Evolutionary conservation across 305 asterid species (phyloP).

Genomic region (Fraxinus dipetala): DNA sequence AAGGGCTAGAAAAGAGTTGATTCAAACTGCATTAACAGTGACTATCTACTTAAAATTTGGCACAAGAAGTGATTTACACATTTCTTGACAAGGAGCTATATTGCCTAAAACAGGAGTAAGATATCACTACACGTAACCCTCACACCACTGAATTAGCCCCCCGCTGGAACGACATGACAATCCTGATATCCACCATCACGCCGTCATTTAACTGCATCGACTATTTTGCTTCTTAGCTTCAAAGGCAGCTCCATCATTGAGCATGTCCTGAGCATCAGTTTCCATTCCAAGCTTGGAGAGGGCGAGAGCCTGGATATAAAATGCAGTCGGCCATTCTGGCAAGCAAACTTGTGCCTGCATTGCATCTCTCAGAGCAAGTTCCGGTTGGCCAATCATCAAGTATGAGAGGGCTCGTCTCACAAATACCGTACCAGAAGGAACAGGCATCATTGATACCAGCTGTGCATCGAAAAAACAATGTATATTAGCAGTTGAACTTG

Average conservation of each 20-base stretch:
- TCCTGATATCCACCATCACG: not conserved
- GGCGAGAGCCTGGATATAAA: slow-evolving; percentile 91
- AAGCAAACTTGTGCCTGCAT: slow-evolving; percentile 97
- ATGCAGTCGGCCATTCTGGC: slow-evolving; percentile 91
- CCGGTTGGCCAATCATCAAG: slow-evolving; percentile 72
- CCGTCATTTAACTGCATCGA: slow-evolving; percentile 54
- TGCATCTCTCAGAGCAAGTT: slow-evolving; percentile 78
- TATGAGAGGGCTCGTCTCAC: slow-evolving; percentile 89
- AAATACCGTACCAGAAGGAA: slow-evolving; percentile 82
- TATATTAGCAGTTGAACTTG: not conserved
- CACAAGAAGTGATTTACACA: not conserved
- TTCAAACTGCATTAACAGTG: not conserved
- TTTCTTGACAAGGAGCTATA: not conserved
- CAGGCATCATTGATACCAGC: slow-evolving; percentile 87
- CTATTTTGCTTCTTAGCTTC: slow-evolving; percentile 84
- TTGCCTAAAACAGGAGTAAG: not conserved
- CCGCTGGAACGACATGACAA: not conserved
- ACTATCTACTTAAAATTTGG: not conserved
- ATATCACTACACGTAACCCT: not conserved
- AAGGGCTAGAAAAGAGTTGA: not conserved
- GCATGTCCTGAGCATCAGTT: slow-evolving; percentile 93
- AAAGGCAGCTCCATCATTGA: slow-evolving; percentile 78
- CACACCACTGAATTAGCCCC: not conserved
- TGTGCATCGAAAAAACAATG: slow-evolving; percentile 26
- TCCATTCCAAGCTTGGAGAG: slow-evolving; percentile 95